phyloP scores from a whole-genome alignment of 106 monocot genomes.

The Hemerocallis citrina region DNA sequence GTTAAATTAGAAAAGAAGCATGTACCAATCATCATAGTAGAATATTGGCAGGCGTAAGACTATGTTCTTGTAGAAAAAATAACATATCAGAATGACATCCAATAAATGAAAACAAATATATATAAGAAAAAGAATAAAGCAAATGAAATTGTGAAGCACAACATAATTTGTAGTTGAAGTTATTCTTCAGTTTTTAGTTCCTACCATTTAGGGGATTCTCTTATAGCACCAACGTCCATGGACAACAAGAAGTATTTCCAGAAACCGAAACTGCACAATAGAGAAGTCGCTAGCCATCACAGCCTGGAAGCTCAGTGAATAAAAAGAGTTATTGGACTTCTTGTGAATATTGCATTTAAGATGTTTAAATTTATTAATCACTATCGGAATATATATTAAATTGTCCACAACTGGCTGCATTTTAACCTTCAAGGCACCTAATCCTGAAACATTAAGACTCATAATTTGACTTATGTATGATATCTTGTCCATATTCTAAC shows the following conservation, averaged over 20 bases:
- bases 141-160: neutral
- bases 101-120: too few relatives aligned
- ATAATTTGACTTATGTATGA: too few relatives aligned
- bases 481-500: too few relatives aligned
- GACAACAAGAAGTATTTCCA: conserved; percentile 67
- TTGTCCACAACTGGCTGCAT: too few relatives aligned
- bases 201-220: conserved; percentile 71
- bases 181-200: neutral
- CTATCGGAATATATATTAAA: too few relatives aligned
- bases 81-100: conserved; percentile 46
- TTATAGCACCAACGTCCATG: conserved; percentile 92
- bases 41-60: conserved; percentile 70
- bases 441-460: too few relatives aligned
- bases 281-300: conserved; percentile 93
- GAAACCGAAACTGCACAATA: conserved; percentile 70
- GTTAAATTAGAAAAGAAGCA: conserved; percentile 65
- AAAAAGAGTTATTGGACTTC: too few relatives aligned
- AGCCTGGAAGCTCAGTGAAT: too few relatives aligned
- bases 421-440: too few relatives aligned
- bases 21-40: conserved; percentile 81
- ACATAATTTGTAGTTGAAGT: neutral
- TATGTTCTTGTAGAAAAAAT: conserved; percentile 92
- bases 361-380: too few relatives aligned
- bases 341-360: too few relatives aligned
- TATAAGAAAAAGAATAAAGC: neutral